These are phyloP conservation scores for Ceratocystis eucalypticola DNA, from an alignment of 2,329 filamentous ascomycete species.

Conservation along the genomic window DNA sequence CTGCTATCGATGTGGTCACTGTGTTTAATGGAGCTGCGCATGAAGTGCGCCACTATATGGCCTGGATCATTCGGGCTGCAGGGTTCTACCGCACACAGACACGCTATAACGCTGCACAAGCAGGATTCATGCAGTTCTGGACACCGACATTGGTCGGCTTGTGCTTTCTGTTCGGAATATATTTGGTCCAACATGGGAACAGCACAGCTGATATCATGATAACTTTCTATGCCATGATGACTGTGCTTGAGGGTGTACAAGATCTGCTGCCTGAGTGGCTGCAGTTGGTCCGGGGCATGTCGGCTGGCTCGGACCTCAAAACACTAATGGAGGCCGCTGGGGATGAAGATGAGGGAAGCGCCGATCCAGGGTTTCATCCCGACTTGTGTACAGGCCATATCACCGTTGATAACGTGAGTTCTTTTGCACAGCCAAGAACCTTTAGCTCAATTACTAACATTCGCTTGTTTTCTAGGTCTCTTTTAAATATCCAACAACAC, in stretches of 20 bases:
- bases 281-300: conserved; percentile 63
- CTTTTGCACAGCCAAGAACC: neutral
- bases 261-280: conserved; percentile 63
- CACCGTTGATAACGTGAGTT: neutral
- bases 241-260: conserved; percentile 62
- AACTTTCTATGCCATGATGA: conserved; percentile 71
- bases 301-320: conserved; percentile 45
- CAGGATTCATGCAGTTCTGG: conserved; percentile 60
- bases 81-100: conserved; percentile 54
- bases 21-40: conserved; percentile 62
- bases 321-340: conserved; percentile 23
- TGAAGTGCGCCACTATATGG: conserved; percentile 53
- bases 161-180: conserved; percentile 77
- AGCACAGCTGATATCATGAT: conserved; percentile 59
- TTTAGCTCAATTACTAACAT: neutral
- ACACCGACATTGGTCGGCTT: conserved; percentile 68
- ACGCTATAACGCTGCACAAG: conserved; percentile 54
- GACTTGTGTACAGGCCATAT: neutral
- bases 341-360: neutral
- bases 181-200: conserved; percentile 48
- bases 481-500: conserved; percentile 68
- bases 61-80: conserved; percentile 44
- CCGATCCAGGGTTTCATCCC: neutral
- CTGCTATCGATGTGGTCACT: conserved; percentile 73
- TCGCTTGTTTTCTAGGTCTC: conserved; percentile 38